Percentiles rank a stretch among this genome's conserved stretches.
Conservation (phyloP, 257 asterid species). For the Ehretia macrophylla region DNA sequence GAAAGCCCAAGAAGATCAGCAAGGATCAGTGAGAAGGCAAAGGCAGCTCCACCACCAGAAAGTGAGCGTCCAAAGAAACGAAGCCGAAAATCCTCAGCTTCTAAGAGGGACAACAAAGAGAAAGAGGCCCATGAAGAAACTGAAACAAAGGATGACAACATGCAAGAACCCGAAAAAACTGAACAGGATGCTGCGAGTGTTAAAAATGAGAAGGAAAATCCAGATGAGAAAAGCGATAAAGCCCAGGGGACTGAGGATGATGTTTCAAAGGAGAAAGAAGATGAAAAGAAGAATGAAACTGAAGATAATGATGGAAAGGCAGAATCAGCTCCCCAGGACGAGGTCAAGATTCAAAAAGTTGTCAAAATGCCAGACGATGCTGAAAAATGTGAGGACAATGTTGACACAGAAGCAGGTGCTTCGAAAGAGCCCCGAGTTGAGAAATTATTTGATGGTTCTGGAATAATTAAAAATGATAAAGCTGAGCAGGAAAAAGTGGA, state of each 20-base stretch:
- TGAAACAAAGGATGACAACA: constrained; percentile 24
- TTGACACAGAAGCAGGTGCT: constrained; percentile 7
- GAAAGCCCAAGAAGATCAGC: constrained; percentile 55
- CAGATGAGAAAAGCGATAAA: constrained; percentile 19
- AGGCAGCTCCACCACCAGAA: constrained; percentile 25
- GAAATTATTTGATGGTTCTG: constrained; percentile 19
- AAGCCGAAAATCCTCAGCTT: constrained; percentile 31
- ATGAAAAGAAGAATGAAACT: constrained; percentile 20
- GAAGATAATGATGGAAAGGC: constrained; percentile 10
- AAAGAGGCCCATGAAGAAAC: constrained; percentile 26
- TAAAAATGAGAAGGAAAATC: constrained; percentile 11
- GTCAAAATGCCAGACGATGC: constrained; percentile 12
- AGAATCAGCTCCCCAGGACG: constrained; percentile 14
- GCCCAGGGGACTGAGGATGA: constrained; percentile 10
- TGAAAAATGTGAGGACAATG: constrained; percentile 10
- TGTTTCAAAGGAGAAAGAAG: constrained; percentile 8
- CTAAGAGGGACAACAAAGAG: constrained; percentile 32
- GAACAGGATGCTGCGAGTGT: constrained; percentile 4
- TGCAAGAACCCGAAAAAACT: constrained; percentile 26
- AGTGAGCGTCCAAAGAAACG: constrained; percentile 34
- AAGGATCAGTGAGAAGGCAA: constrained; percentile 44
- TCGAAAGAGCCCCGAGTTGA: constrained; percentile 9
- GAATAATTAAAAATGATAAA: constrained; percentile 3
- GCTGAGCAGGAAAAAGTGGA: constrained; percentile 7
- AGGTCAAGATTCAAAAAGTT: constrained; percentile 14